phyloP scores from a whole-genome alignment of 768 basidiomycete species.

The Naganishia antarctica region DNA sequence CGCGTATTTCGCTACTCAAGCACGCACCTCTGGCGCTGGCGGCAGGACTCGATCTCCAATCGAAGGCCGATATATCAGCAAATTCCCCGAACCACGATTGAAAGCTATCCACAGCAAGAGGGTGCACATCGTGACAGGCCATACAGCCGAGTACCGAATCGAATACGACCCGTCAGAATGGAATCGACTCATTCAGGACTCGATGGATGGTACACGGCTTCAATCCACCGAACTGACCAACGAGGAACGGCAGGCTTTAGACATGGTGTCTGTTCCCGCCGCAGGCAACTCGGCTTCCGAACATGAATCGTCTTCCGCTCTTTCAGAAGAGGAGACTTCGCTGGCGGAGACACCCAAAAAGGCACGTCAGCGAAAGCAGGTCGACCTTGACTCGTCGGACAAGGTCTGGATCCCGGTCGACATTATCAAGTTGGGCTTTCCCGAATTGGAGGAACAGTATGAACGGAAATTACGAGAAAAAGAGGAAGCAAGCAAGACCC shows the following conservation, averaged over 20 bases:
- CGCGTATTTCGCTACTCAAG: conserved; percentile 51
- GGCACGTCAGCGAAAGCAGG: conserved; percentile 40
- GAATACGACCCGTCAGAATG: conserved; percentile 67
- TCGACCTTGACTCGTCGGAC: conserved; percentile 56
- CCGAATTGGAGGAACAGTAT: conserved; percentile 61
- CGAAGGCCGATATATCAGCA: conserved; percentile 36
- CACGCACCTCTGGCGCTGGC: conserved; percentile 44
- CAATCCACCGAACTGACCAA: conserved; percentile 52
- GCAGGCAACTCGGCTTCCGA: conserved; percentile 39
- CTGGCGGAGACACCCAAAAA: conserved; percentile 38
- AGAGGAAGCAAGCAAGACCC: conserved; percentile 56
- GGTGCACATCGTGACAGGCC: conserved; percentile 66
- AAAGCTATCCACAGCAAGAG: conserved; percentile 64
- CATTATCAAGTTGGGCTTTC: conserved; percentile 66
- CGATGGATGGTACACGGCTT: conserved; percentile 60
- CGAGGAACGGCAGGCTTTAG: conserved; percentile 50
- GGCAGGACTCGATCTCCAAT: conserved; percentile 32
- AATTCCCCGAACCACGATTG: conserved; percentile 47
- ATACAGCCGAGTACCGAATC: conserved; percentile 70
- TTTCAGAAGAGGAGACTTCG: conserved; percentile 53
- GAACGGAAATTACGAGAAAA: conserved; percentile 62
- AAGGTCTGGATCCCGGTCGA: conserved; percentile 78
- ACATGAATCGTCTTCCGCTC: conserved; percentile 48
- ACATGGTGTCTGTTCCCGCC: conserved; percentile 45
- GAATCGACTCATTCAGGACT: conserved; percentile 62